Evolutionary conservation across 2,329 filamentous ascomycete species (phyloP), one percentile per base, ranked within the genome.

Genomic region (Raffaelea deltoideospora): DNA sequence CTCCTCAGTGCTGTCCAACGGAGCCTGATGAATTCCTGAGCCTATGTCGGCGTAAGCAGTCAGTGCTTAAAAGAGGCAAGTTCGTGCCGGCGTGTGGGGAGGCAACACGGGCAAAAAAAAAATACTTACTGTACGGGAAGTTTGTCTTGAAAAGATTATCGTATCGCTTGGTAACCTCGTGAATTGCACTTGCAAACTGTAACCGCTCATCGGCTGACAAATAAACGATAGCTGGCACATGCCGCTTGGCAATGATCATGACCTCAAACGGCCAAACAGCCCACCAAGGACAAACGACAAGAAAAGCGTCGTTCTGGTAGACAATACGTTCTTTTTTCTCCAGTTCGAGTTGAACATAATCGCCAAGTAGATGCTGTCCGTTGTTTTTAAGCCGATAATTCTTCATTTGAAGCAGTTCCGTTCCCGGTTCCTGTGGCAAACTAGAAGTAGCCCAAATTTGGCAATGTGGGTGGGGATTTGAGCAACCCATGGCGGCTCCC

Each of bases 101-200:
- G 3, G 17, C 13, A 6, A 4, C 20, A 15, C 26, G 17, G 33
- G 4, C 11, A 15, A 15, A 27, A 3, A 4, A 15, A 14, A 26
- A 26, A 26, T 10, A 60, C 72, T 61, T 57, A 77, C 79, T 94
- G 59, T 98, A 98, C 0, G 90, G 90, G 52, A 98, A 98, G 50
- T 76, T 85, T 26, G 87, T 95, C 64, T 96, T 84, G 48, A 98
- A 98, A 30, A 98, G 61, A 54, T 98, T 98, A 56, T 98, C 90
- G 53, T 96, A 98, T 48, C 88, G 69, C 49, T 85, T 73, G 13
- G 90, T 87, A 27, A 94, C 76, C 57, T 95, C 85, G 27, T 87
- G 76, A 34, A 98, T 77, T 1, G 79, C 76, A 52, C 93, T 82
- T 13, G 90, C 85, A 43, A 96, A 73, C 34, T 77, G 66, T 18